Base-by-base conservation (phyloP, 148 eudicot species). In the Salicornia ramosissima region DNA sequence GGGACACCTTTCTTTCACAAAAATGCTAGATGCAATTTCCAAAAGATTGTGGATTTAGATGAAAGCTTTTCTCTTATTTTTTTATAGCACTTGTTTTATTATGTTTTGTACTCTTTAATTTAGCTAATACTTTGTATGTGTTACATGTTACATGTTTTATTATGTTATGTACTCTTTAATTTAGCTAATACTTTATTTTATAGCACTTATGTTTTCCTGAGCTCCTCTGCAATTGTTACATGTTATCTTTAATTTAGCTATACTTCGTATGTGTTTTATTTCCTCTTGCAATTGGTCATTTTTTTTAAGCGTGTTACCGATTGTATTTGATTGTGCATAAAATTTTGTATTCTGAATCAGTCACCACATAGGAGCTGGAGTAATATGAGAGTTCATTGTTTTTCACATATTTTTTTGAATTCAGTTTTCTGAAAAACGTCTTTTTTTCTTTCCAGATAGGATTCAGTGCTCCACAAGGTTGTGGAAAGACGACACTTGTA, bases 401-500 rank as follows among this genome's bases (percentile, higher is more conserved):
- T n/a, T 51, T 40, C 19, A 33, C 64, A 53, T 31, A 4, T 13
- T 5, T 33, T 21, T 64, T 42, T 28, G 30, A 13, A 50, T 45
- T 29, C 28, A 15, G 6, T 68, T 30, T 30, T 67, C 58, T 78
- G 31, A 53, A 24, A 59, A 33, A 45, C 18, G 56, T 16, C 50
- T 64, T 65, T 63, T n/a, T 66, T 69, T 64, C 14, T 67, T 64
- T 84, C 86, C 90, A 93, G 98, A 88, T 93, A 79, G 98, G 98
- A 58, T 90, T 93, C 77, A 93, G 98, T 78, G 98, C 98, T 36
- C 98, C 98, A 8, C 98, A 93, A 81, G 98, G 98, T 66, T 90
- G 97, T 79, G 98, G 98, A 66, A 93, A 93, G 78, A 90, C 98
- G 49, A 93, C 97, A 45, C 98, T 93, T 71, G 95, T 90, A 49